Evolutionary conservation across 192 early-diverging fungal genomes (phyloP), one percentile per base, ranked within the genome.

Genomic region (Diversispora eburnea): DNA sequence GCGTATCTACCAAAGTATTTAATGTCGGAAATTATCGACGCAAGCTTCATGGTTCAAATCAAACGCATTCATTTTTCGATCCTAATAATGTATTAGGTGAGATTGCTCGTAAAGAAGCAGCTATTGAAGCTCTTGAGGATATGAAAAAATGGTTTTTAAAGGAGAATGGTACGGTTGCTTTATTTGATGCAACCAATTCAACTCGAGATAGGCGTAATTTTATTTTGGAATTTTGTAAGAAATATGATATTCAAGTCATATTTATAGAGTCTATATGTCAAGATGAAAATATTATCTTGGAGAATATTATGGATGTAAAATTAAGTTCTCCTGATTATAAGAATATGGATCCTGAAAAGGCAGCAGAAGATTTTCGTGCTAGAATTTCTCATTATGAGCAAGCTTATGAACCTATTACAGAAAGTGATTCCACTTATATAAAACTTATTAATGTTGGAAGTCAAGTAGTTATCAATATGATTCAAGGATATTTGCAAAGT

Each of bases 151-250:
- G 95, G 95, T 93, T 98, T 72, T 86, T 90, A 63, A 85, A 88
- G 70, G 89, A 92, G 39, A 81, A 88, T 43, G 92, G 89, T 25
- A 88, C 91, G 22, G 93, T 98, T 33, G 96, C 94, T 0, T 83
- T 98, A n/a, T 98, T 98, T 76, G 98, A 99, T 79, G 98, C 97
- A 42, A 99, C 98, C 12, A 99, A 99, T 79, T 93, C 94, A 45
- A 99, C 98, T 3, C 83, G 78, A 9, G 86, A 90, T 39, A 84
- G 98, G 68, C 80, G 98, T 66, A 77, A 84, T 67, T 85, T 88
- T 79, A 84, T 98, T 17, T 75, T 89, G 45, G 86, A 92, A n/a
- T 77, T 82, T 45, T 93, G 91, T 73, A 81, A 85, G 10, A 85
- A 85, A 67, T 80, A 90, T 49, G 86, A 90, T 63, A 87, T 98